Conservation (phyloP, 257 asterid genomes). For the Scutellaria baicalensis region DNA sequence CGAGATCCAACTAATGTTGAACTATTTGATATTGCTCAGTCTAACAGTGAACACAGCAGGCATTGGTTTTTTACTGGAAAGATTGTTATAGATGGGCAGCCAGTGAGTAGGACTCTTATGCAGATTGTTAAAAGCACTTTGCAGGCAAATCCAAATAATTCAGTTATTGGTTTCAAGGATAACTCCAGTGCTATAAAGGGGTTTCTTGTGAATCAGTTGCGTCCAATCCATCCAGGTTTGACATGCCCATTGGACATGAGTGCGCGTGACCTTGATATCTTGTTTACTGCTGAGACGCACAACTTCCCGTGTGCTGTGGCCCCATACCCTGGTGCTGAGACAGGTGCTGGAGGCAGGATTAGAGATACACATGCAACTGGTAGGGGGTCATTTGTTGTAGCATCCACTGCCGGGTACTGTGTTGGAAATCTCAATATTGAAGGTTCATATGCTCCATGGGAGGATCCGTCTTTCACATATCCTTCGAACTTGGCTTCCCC, state of each 20-base stretch:
- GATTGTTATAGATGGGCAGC: conserved; percentile 68
- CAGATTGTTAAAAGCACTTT: conserved; percentile 84
- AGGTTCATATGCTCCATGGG: conserved; percentile 92
- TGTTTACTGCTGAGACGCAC: conserved; percentile 95
- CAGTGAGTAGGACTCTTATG: conserved; percentile 68
- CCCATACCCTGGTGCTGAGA: conserved; percentile 98
- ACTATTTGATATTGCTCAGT: conserved; percentile 92
- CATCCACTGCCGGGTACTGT: conserved; percentile 91
- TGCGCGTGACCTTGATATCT: conserved; percentile 53
- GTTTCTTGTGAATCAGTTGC: conserved; percentile 57
- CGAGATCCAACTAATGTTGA: conserved; percentile 89
- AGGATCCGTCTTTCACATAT: conserved; percentile 68
- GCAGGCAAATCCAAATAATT: conserved; percentile 74
- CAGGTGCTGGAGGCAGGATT: conserved; percentile 95
- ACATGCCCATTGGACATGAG: conserved; percentile 52
- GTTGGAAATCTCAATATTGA: conserved; percentile 87
- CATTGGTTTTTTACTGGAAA: conserved; percentile 96
- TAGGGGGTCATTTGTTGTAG: conserved; percentile 83
- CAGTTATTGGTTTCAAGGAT: conserved; percentile 94
- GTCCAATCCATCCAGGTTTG: conserved; percentile 66
- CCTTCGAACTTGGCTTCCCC: conserved; percentile 85
- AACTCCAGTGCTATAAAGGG: conserved; percentile 93
- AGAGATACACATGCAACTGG: conserved; percentile 98
- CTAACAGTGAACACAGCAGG: conserved; percentile 95
- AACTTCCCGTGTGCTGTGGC: conserved; percentile 98